These are phyloP conservation scores for Phaeosphaeriaceae sp. DNA, from an alignment of 2,329 filamentous ascomycete genomes.

Conservation along the genomic window DNA sequence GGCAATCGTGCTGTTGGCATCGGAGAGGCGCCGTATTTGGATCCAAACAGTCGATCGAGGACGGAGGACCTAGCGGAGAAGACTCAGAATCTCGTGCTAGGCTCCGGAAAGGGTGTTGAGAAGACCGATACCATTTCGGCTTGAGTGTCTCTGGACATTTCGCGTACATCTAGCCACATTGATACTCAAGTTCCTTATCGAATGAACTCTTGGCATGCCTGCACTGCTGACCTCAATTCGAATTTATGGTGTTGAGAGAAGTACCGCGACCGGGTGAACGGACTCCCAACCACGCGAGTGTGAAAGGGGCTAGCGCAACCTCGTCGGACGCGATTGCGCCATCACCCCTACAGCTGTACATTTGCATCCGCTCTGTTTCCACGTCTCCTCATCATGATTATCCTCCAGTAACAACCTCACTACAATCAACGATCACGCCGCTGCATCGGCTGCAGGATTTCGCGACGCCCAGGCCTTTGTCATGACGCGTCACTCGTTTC, in stretches of 20 bases:
- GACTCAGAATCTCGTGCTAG: neutral
- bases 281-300: neutral
- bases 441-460: too few relatives aligned
- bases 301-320: neutral
- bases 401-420: neutral
- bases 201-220: too few relatives aligned
- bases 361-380: neutral
- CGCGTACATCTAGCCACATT: too few relatives aligned
- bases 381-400: neutral
- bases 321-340: neutral
- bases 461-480: too few relatives aligned
- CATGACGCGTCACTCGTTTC: neutral
- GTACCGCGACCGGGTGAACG: neutral
- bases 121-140: neutral
- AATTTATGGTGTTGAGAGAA: too few relatives aligned
- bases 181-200: too few relatives aligned
- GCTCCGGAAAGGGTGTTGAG: neutral
- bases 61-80: slow-evolving; percentile 25
- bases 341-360: neutral
- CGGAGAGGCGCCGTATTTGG: slow-evolving; percentile 50
- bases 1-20: slow-evolving; percentile 46
- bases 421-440: neutral
- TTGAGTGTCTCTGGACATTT: neutral
- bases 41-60: slow-evolving; percentile 39
- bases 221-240: too few relatives aligned